Conservation (phyloP, 2,329 filamentous ascomycete genomes). For the Pseudomassariella vexata region DNA sequence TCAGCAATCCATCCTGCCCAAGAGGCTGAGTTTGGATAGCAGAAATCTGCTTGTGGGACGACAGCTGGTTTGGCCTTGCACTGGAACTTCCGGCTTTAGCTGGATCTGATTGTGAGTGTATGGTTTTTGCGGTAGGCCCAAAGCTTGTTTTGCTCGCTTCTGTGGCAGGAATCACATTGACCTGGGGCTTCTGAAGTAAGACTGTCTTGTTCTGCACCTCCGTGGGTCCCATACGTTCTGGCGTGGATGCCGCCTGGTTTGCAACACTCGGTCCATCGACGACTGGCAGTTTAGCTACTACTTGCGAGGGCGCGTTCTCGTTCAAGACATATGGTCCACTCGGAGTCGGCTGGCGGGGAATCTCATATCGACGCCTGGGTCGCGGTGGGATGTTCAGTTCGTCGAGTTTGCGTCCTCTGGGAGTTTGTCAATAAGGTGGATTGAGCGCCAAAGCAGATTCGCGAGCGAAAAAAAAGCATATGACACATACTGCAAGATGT, state of each 20-base stretch:
- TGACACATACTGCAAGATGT: constrained; percentile 53
- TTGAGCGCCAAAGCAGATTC: constrained; percentile 6
- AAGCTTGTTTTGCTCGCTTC: no score
- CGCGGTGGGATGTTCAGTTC: constrained; percentile 47
- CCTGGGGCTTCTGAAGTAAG: no score
- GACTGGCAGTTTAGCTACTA: constrained; percentile 9
- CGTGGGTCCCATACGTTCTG: neutral
- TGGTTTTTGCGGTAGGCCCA: no score
- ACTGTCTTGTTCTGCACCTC: neutral
- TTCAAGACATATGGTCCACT: constrained; percentile 4
- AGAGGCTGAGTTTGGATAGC: no score
- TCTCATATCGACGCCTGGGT: constrained; percentile 37
- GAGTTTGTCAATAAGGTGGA: constrained; percentile 16
- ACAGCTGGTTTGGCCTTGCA: no score
- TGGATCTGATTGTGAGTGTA: no score
- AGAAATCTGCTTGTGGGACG: no score
- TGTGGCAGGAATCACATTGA: no score
- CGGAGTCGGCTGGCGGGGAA: constrained; percentile 15
- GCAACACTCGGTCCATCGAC: neutral
- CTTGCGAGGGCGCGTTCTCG: constrained; percentile 12
- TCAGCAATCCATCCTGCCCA: no score
- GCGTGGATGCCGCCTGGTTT: neutral
- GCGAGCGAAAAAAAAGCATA: constrained; percentile 11
- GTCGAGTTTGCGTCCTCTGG: constrained; percentile 42
- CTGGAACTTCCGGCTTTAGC: no score